These are phyloP conservation scores for Suillus placidus DNA, from an alignment of 768 basidiomycete species.

Conservation along the genomic window DNA sequence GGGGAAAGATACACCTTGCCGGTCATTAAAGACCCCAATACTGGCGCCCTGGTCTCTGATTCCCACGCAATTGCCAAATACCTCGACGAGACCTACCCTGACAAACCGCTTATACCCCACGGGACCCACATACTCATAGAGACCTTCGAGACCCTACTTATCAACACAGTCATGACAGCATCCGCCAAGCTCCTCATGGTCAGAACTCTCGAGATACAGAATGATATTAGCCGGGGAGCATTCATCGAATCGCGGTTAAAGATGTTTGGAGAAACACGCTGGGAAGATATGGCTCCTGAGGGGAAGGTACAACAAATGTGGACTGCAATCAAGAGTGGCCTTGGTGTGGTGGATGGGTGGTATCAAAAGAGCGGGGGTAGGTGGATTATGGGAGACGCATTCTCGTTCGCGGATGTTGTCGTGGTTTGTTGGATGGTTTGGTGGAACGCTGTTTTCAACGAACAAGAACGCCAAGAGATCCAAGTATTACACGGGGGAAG, in stretches of 20 bases:
- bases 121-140: not conserved
- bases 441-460: not conserved
- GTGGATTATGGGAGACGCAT: slow-evolving; percentile 11
- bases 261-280: slow-evolving; percentile 1
- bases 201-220: slow-evolving; percentile 1
- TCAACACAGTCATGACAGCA: not conserved
- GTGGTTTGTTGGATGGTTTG: slow-evolving; percentile 1
- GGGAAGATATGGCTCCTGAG: slow-evolving; percentile 5
- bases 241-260: slow-evolving; percentile 7
- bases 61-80: slow-evolving; percentile 49
- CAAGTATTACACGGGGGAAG: slow-evolving; percentile 3
- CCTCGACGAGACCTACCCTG: slow-evolving; percentile 49
- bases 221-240: not conserved
- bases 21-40: slow-evolving; percentile 45
- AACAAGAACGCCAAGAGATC: slow-evolving; percentile 4
- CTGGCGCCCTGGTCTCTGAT: slow-evolving; percentile 39
- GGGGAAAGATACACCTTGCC: slow-evolving; percentile 44
- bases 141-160: not conserved
- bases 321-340: not conserved
- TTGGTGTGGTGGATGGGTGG: not conserved
- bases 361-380: slow-evolving; percentile 9
- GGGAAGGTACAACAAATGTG: not conserved
- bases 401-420: slow-evolving; percentile 7
- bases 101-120: slow-evolving; percentile 10
- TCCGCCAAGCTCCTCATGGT: not conserved